Evolutionary conservation across 306 rosid genomes (phyloP), one percentile per base, ranked within the genome.

Genomic region (Quercus agrifolia): DNA sequence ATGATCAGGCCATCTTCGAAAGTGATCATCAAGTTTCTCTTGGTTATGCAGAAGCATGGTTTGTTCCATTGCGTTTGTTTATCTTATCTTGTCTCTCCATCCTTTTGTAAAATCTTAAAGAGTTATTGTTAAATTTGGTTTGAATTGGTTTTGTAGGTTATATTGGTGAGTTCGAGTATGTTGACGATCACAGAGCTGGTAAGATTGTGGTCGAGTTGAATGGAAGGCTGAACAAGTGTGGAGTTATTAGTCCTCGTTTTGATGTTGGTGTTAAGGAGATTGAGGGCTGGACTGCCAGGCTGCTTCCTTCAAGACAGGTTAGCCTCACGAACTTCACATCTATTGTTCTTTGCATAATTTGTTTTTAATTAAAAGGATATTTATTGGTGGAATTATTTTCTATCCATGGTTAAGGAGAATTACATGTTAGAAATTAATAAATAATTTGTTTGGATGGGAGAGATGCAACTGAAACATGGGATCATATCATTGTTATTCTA

Each of bases 191-290:
- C 35, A 85, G 93, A 77, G 61, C 93, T 74, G 93, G 91, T 12
- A 89, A 89, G 78, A 89, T 89, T 58, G 93, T 89, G 38, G 93
- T 89, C 10, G 93, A 89, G 59, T 80, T 89, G 57, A 89, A 89
- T 77, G 93, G 93, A 62, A 81, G 93, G 74, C 86, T 89, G 71
- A 89, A 89, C 82, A 89, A 89, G 72, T 89, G 93, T 66, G 93
- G 93, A n/a, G 93, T 89, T 41, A 89, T 89, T 17, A 89, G 93
- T 83, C 93, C 93, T 10, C 93, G 93, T 38, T 89, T 89, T 80
- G 93, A 89, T 74, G 84, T 89, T 0, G 91, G 93, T 62, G 93
- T 89, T 25, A 87, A 89, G 66, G 91, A 85, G 81, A 85, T 89
- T 19, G 93, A 89, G 57, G 91, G 89, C 6, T 89, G 93, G 93